Percentiles rank a stretch among this genome's conserved stretches.
These are phyloP conservation scores for Populus pruinosa DNA, from an alignment of 345 rosid species.

Conservation along the genomic window DNA sequence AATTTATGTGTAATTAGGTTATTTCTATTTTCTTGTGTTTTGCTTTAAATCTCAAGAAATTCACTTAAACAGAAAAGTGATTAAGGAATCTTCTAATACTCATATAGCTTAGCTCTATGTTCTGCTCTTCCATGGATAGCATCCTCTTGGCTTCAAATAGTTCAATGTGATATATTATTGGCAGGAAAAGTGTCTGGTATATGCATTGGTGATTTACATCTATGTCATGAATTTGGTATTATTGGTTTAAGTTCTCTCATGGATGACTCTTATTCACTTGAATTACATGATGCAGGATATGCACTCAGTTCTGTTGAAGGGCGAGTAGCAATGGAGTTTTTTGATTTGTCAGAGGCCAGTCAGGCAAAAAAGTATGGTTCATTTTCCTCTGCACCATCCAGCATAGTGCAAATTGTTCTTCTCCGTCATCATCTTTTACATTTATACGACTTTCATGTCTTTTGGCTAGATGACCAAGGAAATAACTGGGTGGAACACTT, in stretches of 20 bases:
- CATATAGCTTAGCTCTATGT: neutral
- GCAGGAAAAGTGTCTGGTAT: neutral
- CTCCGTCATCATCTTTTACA: neutral
- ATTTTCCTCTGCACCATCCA: neutral
- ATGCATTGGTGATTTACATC: neutral
- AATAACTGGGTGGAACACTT: neutral
- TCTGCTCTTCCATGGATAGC: neutral
- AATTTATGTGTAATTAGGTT: neutral
- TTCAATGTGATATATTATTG: neutral
- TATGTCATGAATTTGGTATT: neutral
- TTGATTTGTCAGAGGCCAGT: constrained; percentile 86
- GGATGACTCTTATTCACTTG: constrained; percentile 9
- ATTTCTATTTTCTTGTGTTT: neutral
- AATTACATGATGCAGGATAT: constrained; percentile 61
- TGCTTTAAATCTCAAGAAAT: neutral
- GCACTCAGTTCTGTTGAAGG: constrained; percentile 98
- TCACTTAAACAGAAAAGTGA: neutral
- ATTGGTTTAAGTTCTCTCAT: neutral
- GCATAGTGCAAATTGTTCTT: neutral
- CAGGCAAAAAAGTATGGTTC: constrained; percentile 82
- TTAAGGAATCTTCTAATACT: neutral
- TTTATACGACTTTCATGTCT: neutral
- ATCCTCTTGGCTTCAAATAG: neutral
- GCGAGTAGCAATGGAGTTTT: constrained; percentile 96
- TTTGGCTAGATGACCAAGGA: neutral